Percentiles rank a stretch among this genome's conserved stretches.
These are phyloP conservation scores for Kwoniella pini DNA, from an alignment of 768 basidiomycete genomes.

Conservation along the genomic window DNA sequence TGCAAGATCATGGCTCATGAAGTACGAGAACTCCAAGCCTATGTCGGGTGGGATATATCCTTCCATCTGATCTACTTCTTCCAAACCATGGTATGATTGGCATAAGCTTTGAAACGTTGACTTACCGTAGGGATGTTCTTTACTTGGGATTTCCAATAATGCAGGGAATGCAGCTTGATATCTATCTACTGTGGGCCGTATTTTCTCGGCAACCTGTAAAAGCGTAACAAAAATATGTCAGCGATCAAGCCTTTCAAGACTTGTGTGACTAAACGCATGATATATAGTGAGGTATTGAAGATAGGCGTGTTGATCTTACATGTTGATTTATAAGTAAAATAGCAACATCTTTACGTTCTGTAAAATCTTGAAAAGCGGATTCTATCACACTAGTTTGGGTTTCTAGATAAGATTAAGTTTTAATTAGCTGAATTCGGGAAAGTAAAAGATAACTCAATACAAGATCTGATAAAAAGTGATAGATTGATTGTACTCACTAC, in stretches of 20 bases:
- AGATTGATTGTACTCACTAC: conserved; percentile 68
- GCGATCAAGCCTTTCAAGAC: too few species aligned
- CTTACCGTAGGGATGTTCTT: conserved; percentile 96
- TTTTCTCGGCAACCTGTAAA: conserved; percentile 89
- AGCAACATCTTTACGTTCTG: conserved; percentile 89
- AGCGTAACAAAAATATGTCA: background rate
- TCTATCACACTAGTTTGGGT: conserved; percentile 90
- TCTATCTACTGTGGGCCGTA: conserved; percentile 87
- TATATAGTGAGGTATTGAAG: too few species aligned
- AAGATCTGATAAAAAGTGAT: too few species aligned
- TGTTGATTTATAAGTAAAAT: conserved; percentile 98
- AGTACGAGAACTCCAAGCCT: too few species aligned
- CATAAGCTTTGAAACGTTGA: conserved; percentile 22
- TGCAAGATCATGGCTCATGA: too few species aligned
- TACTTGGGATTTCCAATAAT: conserved; percentile 94
- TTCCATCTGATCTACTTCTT: background rate
- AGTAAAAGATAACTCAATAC: too few species aligned
- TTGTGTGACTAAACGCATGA: too few species aligned
- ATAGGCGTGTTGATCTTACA: conserved; percentile 59
- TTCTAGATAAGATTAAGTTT: conserved; percentile 59
- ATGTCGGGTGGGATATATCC: too few species aligned
- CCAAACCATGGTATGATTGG: background rate
- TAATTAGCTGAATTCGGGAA: too few species aligned
- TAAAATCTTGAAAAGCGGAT: conserved; percentile 88
- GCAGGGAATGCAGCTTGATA: conserved; percentile 97